Evolutionary conservation across 2,329 filamentous ascomycete species (phyloP).

Genomic region (Daldinia eschscholtzii): DNA sequence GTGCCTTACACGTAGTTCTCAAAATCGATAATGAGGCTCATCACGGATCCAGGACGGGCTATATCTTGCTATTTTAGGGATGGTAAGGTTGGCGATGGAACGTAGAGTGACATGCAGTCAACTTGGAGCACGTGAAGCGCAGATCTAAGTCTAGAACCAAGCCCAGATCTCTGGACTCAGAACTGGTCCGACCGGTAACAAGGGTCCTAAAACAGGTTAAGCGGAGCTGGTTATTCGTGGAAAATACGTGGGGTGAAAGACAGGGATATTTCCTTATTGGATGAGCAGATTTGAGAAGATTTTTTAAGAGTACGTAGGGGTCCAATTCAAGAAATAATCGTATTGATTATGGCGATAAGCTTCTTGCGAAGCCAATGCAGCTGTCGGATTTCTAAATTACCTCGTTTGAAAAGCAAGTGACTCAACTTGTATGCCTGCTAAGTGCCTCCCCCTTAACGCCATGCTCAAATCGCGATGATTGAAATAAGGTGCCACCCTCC

Average conservation of each 20-base stretch:
- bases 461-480: constrained; percentile 37
- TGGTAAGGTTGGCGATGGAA: constrained; percentile 14
- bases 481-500: constrained; percentile 21
- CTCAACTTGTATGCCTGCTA: constrained; percentile 13
- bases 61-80: background rate
- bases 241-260: constrained; percentile 22
- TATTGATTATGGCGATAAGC: constrained; percentile 1
- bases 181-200: constrained; percentile 9
- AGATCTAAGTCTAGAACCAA: constrained; percentile 32
- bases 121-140: constrained; percentile 33
- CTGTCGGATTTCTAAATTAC: constrained; percentile 11
- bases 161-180: constrained; percentile 24
- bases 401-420: constrained; percentile 29
- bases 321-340: background rate
- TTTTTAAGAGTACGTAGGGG: constrained; percentile 50
- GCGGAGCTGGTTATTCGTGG: constrained; percentile 16
- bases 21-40: background rate
- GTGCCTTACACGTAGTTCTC: background rate
- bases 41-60: background rate
- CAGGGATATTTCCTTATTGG: constrained; percentile 23
- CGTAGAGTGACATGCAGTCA: constrained; percentile 28
- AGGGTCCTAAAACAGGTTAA: constrained; percentile 28
- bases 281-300: constrained; percentile 67
- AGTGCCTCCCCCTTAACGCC: constrained; percentile 38
- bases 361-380: constrained; percentile 2